Evolutionary conservation across 2,329 filamentous ascomycete species (phyloP).

Genomic region (Escovopsis weberi): DNA sequence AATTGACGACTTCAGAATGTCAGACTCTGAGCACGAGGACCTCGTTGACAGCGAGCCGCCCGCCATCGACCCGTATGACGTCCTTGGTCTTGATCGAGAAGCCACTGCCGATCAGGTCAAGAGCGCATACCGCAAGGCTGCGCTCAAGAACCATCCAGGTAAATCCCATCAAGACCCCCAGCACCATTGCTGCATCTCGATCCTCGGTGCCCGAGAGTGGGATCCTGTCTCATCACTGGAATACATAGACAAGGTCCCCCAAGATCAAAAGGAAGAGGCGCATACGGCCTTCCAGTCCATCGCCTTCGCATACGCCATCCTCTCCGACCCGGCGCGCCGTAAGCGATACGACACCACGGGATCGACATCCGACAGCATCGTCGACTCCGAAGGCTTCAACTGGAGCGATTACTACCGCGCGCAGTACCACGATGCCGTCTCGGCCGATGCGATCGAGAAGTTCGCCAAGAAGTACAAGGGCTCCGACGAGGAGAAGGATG

Average conservation of each 20-base stretch:
- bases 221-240: too few relatives aligned
- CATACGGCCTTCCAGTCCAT: slow-evolving; percentile 77
- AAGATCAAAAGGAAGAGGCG: slow-evolving; percentile 54
- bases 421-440: slow-evolving; percentile 68
- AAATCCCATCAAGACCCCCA: slow-evolving; percentile 12
- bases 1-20: slow-evolving; percentile 21
- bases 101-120: slow-evolving; percentile 74
- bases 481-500: slow-evolving; percentile 69
- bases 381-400: slow-evolving; percentile 67
- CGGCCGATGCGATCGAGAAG: slow-evolving; percentile 55
- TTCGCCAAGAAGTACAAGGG: slow-evolving; percentile 70
- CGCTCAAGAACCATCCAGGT: slow-evolving; percentile 79
- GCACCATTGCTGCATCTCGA: too few relatives aligned
- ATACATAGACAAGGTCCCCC: slow-evolving; percentile 56
- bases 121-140: slow-evolving; percentile 79
- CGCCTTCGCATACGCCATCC: slow-evolving; percentile 85
- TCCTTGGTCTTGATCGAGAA: slow-evolving; percentile 54
- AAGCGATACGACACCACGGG: slow-evolving; percentile 83
- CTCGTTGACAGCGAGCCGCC: slow-evolving; percentile 44
- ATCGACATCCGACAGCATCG: slow-evolving; percentile 69
- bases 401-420: slow-evolving; percentile 83
- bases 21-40: slow-evolving; percentile 38
- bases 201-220: too few relatives aligned
- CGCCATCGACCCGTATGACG: slow-evolving; percentile 60
- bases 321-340: slow-evolving; percentile 69